These are phyloP conservation scores for Kingdonia uniflora DNA, from an alignment of 164 flowering plant genomes.

Conservation along the genomic window DNA sequence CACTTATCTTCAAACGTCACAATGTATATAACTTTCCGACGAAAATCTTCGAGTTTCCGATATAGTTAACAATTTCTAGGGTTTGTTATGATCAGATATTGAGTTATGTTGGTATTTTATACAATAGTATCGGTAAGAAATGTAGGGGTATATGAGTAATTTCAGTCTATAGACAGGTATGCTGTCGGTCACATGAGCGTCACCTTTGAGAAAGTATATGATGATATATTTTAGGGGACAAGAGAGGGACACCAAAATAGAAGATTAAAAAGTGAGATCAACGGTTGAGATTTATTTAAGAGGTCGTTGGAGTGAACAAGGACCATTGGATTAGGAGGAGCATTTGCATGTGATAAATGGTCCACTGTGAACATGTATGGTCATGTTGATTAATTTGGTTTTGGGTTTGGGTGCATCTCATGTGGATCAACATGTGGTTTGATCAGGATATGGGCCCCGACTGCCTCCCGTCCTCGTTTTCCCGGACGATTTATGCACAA, in stretches of 20 bases:
- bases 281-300: slow-evolving; percentile 21
- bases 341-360: neutral
- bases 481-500: too few relatives aligned
- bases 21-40: neutral
- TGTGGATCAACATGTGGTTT: slow-evolving; percentile 20
- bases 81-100: too few relatives aligned
- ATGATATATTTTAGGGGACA: slow-evolving; percentile 4
- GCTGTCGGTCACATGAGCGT: slow-evolving; percentile 44
- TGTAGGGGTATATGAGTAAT: slow-evolving; percentile 12
- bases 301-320: neutral
- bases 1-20: neutral
- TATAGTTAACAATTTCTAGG: too few relatives aligned
- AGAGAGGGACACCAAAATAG: slow-evolving; percentile 34
- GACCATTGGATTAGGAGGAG: slow-evolving; percentile 11
- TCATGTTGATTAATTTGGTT: neutral
- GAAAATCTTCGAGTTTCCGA: too few relatives aligned
- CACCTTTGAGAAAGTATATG: slow-evolving; percentile 30
- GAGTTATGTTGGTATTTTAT: too few relatives aligned
- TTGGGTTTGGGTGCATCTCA: slow-evolving; percentile 4
- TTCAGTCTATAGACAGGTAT: slow-evolving; percentile 43
- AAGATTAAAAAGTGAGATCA: neutral
- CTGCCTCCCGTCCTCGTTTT: too few relatives aligned
- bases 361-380: slow-evolving; percentile 1
- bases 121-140: neutral
- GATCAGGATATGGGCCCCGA: slow-evolving; percentile 3